Evolutionary conservation across 768 basidiomycete species (phyloP).

Genomic region (Hericium erinaceus): DNA sequence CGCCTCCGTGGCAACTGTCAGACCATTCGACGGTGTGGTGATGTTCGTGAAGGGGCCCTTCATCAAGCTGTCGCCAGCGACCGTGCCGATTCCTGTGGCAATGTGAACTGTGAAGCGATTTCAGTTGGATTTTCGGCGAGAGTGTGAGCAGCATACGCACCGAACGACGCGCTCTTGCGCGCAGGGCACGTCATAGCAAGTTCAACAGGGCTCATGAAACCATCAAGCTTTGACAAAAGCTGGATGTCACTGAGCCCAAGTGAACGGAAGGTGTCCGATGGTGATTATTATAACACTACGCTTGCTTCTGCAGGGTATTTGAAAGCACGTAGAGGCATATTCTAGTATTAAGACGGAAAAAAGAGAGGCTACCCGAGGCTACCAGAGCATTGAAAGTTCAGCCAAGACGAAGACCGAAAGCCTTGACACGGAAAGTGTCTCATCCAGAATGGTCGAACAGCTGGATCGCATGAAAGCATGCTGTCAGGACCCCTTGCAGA

Average conservation of each 20-base stretch:
- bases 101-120: constrained; percentile 7
- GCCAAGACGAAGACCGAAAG: no score
- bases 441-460: no score
- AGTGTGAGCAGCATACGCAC: constrained; percentile 20
- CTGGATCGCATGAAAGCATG: no score
- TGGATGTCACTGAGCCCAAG: background rate
- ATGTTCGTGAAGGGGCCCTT: constrained; percentile 77
- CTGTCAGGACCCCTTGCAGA: no score
- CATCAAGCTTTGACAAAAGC: constrained; percentile 25
- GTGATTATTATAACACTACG: no score
- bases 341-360: no score
- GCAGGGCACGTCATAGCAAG: constrained; percentile 34
- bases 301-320: no score
- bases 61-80: constrained; percentile 63
- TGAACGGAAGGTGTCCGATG: background rate
- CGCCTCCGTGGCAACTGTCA: constrained; percentile 90
- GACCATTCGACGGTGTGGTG: constrained; percentile 87
- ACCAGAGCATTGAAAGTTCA: no score
- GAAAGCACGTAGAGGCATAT: no score
- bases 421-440: no score
- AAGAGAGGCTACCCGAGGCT: no score
- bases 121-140: constrained; percentile 6
- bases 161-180: constrained; percentile 26
- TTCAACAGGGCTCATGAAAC: constrained; percentile 34
- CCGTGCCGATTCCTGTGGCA: constrained; percentile 52